Percentiles rank a stretch among this genome's conserved stretches.
phyloP scores from a whole-genome alignment of 495 filamentous ascomycete genomes.

The Elasticomyces elasticus region DNA sequence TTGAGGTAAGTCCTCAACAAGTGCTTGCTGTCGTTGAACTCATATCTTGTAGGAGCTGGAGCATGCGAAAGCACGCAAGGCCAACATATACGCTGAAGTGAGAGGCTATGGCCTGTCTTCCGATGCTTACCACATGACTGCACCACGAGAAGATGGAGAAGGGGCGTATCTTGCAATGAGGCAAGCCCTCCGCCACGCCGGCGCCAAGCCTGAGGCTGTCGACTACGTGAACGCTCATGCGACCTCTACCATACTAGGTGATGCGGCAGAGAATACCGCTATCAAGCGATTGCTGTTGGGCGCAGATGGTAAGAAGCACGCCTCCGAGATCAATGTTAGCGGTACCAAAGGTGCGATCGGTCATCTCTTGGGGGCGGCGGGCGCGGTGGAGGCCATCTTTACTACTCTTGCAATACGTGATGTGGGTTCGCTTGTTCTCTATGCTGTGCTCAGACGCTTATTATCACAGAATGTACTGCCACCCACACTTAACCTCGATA shows the following conservation, averaged over 20 bases:
- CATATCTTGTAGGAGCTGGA: slow-evolving; percentile 57
- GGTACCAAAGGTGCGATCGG: slow-evolving; percentile 91
- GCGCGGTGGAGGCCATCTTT: slow-evolving; percentile 80
- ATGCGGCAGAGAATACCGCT: slow-evolving; percentile 77
- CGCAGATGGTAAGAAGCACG: slow-evolving; percentile 50
- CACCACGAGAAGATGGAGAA: slow-evolving; percentile 67
- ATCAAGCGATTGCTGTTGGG: slow-evolving; percentile 71
- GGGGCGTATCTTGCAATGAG: slow-evolving; percentile 81
- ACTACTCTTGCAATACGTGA: slow-evolving; percentile 65
- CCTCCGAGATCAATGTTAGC: slow-evolving; percentile 66
- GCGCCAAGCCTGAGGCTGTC: slow-evolving; percentile 54
- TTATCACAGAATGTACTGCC: slow-evolving; percentile 59
- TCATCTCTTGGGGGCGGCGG: slow-evolving; percentile 83
- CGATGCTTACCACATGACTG: slow-evolving; percentile 89
- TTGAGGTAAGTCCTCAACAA: slow-evolving; percentile 59
- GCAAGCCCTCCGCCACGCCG: slow-evolving; percentile 64
- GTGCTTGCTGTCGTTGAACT: neutral
- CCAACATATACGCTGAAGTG: slow-evolving; percentile 79
- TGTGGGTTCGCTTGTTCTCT: slow-evolving; percentile 41
- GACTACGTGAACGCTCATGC: slow-evolving; percentile 97
- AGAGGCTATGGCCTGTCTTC: slow-evolving; percentile 78
- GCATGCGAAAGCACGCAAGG: slow-evolving; percentile 70
- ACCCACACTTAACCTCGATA: slow-evolving; percentile 74
- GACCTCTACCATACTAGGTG: slow-evolving; percentile 75
- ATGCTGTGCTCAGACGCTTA: slow-evolving; percentile 22